Evolutionary conservation across 352 stramenopile genomes (phyloP).

Genomic region (Phytophthora hibernalis): DNA sequence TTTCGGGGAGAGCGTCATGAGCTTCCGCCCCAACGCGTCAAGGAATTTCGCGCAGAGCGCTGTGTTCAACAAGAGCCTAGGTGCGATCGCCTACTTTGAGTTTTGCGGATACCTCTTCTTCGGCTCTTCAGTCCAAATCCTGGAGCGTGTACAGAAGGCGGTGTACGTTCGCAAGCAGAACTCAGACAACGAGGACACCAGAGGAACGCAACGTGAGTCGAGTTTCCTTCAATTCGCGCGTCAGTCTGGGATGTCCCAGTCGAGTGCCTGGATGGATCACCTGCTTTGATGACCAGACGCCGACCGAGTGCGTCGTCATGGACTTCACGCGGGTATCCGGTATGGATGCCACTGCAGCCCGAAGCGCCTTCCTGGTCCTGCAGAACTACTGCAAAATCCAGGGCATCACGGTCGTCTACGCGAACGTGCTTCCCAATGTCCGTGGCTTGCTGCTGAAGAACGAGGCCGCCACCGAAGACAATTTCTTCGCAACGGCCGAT

Average conservation of each 20-base stretch:
- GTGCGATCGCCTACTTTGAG: constrained; percentile 72
- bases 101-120: constrained; percentile 87
- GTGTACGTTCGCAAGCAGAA: constrained; percentile 57
- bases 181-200: constrained; percentile 16
- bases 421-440: constrained; percentile 62
- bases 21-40: constrained; percentile 22
- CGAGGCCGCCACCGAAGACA: constrained; percentile 56
- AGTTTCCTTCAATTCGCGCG: constrained; percentile 50
- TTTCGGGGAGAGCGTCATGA: constrained; percentile 28
- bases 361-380: constrained; percentile 78
- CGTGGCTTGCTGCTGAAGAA: constrained; percentile 63
- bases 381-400: constrained; percentile 75
- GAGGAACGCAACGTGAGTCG: constrained; percentile 25
- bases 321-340: constrained; percentile 85
- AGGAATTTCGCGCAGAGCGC: constrained; percentile 48
- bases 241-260: constrained; percentile 50
- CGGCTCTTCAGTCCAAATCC: constrained; percentile 73
- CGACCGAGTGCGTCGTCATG: constrained; percentile 81
- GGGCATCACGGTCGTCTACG: constrained; percentile 65
- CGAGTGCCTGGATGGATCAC: constrained; percentile 68
- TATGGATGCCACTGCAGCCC: constrained; percentile 84
- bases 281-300: constrained; percentile 39
- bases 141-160: constrained; percentile 72
- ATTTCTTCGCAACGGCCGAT: constrained; percentile 71
- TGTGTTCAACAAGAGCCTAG: constrained; percentile 56